Evolutionary conservation across 2,329 filamentous ascomycete genomes (phyloP), one percentile per base, ranked within the genome.

Genomic region (Clathrospora elynae): DNA sequence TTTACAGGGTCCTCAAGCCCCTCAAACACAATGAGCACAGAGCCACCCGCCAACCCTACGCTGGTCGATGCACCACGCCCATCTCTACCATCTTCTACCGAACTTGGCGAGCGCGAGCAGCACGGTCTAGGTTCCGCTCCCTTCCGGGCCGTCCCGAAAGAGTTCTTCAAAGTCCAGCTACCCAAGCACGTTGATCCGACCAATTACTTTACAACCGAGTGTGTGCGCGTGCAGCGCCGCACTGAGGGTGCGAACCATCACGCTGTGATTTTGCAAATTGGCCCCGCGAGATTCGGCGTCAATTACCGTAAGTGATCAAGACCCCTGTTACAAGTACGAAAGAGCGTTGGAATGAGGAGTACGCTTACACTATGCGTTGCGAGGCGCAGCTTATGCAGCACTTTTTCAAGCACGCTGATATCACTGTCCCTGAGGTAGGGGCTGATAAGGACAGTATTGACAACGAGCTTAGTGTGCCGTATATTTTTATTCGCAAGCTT

Each of bases 381-480:
- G 52, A 36, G 6, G 34, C 17, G 11, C 22, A 26, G 17, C 46
- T 35, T 41, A 45, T 53, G 25, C n/a, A 20, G 6, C 43, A 46
- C 30, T 37, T 54, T 12, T 22, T 29, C n/a, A 24, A 46, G 18
- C 37, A 46, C 5, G 47, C 55, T 10, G 13, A 28, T 1, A 31
- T 55, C 9, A 56, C 53, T 1, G 33, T 57, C 4, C 56, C 59
- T 4, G 35, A 42, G 3, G 36, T 57, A 6, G 13, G 54, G 9
- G 42, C 36, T 5, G 59, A 42, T 14, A 42, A 52, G 23, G 29
- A 39, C 4, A 30, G 42, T 4, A 24, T 50, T 4, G 23, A 49
- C 8, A 60, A 56, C 28, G 34, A 22, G 5, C 47, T 61, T 16
- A 30, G 41, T 4, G 49, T 44, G 3, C 59, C 59, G 3, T 60